phyloP scores from a whole-genome alignment of 1,139 yeast genomes.

The Yamadazyma diospyri region DNA sequence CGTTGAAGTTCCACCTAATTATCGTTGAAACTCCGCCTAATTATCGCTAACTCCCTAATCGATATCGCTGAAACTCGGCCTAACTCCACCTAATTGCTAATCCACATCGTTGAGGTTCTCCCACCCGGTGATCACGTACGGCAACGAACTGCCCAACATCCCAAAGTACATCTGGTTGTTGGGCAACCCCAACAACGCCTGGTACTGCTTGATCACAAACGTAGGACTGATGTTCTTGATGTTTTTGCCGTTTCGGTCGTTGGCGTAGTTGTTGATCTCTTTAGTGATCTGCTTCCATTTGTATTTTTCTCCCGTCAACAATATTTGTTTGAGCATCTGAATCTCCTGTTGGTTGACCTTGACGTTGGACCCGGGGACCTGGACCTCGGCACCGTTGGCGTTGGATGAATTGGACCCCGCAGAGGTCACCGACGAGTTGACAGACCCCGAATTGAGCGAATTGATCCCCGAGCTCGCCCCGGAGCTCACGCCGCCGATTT shows the following conservation, averaged over 20 bases:
- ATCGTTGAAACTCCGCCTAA: too few relatives aligned
- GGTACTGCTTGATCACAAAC: constrained; percentile 44
- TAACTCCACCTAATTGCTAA: too few relatives aligned
- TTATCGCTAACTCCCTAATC: too few relatives aligned
- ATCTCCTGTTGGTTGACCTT: constrained; percentile 38
- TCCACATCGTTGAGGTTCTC: constrained; percentile 27
- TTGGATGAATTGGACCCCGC: too few relatives aligned
- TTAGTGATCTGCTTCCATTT: constrained; percentile 48
- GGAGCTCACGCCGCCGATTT: too few relatives aligned
- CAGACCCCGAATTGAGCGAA: too few relatives aligned
- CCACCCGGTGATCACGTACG: constrained; percentile 45
- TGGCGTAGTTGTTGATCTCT: constrained; percentile 29
- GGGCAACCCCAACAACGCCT: constrained; percentile 39
- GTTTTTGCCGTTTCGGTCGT: constrained; percentile 10
- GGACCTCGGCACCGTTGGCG: constrained; percentile 1
- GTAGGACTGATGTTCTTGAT: constrained; percentile 42
- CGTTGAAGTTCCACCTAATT: too few relatives aligned
- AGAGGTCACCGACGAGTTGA: too few relatives aligned
- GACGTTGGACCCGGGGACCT: constrained; percentile 10
- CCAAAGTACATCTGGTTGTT: constrained; percentile 39
- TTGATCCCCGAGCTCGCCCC: too few relatives aligned
- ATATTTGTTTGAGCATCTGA: constrained; percentile 36
- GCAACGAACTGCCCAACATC: constrained; percentile 37
- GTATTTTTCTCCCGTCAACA: constrained; percentile 41
- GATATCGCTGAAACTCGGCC: too few relatives aligned